phyloP scores from a whole-genome alignment of 177 flowering plant species.

The Vitis hybrid region DNA sequence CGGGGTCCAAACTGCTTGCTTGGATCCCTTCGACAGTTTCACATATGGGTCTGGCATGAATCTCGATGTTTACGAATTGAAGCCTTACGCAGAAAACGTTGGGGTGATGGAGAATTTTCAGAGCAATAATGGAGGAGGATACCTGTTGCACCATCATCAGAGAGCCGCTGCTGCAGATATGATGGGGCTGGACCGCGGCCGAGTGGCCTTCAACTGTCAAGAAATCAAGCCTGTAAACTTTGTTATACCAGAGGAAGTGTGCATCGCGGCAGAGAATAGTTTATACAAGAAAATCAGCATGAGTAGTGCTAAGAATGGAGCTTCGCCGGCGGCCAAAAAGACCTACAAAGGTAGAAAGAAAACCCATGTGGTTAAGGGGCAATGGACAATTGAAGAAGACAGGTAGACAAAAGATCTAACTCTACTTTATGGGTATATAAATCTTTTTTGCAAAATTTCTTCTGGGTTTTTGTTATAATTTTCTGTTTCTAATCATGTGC shows the following conservation, averaged over 20 bases:
- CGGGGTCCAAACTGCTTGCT: conserved; percentile 19
- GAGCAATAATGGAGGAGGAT: not conserved
- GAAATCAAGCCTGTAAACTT: conserved; percentile 32
- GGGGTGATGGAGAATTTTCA: conserved; percentile 30
- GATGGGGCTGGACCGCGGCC: not conserved
- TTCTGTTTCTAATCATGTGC: not conserved
- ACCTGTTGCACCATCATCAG: not conserved
- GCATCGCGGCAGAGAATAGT: conserved; percentile 37
- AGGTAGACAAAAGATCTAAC: conserved; percentile 34
- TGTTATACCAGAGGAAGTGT: conserved; percentile 44
- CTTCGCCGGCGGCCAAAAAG: conserved; percentile 11
- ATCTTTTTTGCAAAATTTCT: not conserved
- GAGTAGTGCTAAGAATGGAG: conserved; percentile 9
- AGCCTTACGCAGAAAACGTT: conserved; percentile 29
- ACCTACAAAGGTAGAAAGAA: conserved; percentile 35
- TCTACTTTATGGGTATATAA: not conserved
- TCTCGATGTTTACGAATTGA: conserved; percentile 27
- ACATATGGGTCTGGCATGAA: conserved; percentile 13
- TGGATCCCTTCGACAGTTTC: conserved; percentile 32
- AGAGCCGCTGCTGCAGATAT: not conserved
- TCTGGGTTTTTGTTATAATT: not conserved
- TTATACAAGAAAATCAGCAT: conserved; percentile 16
- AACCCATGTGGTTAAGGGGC: conserved; percentile 61
- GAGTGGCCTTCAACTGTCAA: not conserved
- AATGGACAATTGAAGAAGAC: conserved; percentile 88